Conservation (phyloP, 495 filamentous ascomycete genomes). For the Podospora bellae-mahoneyi region DNA sequence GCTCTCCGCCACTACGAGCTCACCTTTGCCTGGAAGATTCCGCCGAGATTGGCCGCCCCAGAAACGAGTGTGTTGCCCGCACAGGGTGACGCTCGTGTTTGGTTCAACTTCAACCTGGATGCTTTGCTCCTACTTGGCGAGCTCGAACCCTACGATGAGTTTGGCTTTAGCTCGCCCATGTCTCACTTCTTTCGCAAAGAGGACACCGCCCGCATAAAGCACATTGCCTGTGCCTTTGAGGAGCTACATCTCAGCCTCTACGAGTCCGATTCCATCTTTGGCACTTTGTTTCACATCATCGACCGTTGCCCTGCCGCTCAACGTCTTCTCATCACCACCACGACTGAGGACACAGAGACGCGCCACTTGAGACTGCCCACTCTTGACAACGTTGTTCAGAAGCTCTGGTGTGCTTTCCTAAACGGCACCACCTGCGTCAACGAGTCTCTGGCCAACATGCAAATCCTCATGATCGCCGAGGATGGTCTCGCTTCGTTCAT, state of each 20-base stretch:
- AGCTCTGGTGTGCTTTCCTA: constrained; percentile 41
- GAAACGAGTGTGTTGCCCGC: constrained; percentile 19
- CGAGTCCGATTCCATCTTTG: constrained; percentile 39
- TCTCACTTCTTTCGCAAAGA: constrained; percentile 39
- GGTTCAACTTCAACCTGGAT: constrained; percentile 42
- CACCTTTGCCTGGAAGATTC: constrained; percentile 41
- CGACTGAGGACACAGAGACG: constrained; percentile 29
- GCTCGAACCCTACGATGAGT: constrained; percentile 40
- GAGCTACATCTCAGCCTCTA: constrained; percentile 32
- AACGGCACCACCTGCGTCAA: constrained; percentile 32
- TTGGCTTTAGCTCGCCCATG: constrained; percentile 43
- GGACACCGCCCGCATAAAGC: constrained; percentile 35
- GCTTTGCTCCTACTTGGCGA: constrained; percentile 40
- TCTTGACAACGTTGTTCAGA: constrained; percentile 38
- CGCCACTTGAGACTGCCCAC: constrained; percentile 18
- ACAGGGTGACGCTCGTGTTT: constrained; percentile 30
- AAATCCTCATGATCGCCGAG: constrained; percentile 39
- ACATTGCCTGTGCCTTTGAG: constrained; percentile 35
- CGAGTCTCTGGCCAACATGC: constrained; percentile 32
- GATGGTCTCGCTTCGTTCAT: constrained; percentile 32
- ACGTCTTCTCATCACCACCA: constrained; percentile 35
- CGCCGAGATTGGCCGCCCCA: constrained; percentile 28
- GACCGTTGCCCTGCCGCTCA: constrained; percentile 34
- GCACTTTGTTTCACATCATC: constrained; percentile 40
- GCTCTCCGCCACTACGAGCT: constrained; percentile 42